Conservation (phyloP, 345 rosid species). For the Fremontodendron californicum region DNA sequence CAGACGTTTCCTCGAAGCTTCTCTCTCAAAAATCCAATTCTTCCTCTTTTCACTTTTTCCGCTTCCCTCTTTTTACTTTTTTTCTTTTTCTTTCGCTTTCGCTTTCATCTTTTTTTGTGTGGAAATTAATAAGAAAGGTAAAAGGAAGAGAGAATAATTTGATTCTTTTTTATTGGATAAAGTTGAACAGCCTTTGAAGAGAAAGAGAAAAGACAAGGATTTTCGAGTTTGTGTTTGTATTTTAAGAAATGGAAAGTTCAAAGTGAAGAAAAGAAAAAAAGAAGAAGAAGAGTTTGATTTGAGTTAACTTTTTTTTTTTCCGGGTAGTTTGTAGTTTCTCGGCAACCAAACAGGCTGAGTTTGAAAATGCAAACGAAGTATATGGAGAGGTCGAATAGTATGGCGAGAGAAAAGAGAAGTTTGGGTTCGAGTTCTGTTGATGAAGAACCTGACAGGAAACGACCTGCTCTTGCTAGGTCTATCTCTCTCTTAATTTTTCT, state of each 20-base stretch:
- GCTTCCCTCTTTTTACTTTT: slow-evolving; percentile 16
- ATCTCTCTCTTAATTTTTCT: neutral
- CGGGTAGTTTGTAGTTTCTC: neutral
- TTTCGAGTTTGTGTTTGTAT: neutral
- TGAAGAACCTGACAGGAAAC: slow-evolving; percentile 65
- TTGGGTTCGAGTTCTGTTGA: slow-evolving; percentile 52
- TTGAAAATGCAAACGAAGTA: slow-evolving; percentile 65
- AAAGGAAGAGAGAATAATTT: neutral
- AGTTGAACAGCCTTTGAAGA: neutral
- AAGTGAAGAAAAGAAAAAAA: neutral
- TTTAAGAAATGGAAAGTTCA: slow-evolving; percentile 3
- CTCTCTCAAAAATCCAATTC: slow-evolving; percentile 15
- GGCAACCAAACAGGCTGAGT: slow-evolving; percentile 12
- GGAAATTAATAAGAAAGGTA: neutral
- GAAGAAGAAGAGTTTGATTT: neutral
- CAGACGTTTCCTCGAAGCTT: slow-evolving; percentile 35
- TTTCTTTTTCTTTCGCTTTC: neutral
- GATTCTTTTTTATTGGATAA: neutral
- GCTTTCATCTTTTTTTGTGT: neutral
- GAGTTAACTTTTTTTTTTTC: neutral
- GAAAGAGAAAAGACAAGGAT: neutral
- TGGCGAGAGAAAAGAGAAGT: slow-evolving; percentile 73
- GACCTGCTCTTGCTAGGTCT: slow-evolving; percentile 92
- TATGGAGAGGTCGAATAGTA: slow-evolving; percentile 75
- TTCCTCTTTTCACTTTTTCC: neutral